Base-by-base conservation (phyloP, 2,329 filamentous ascomycete genomes). In the Neofusicoccum cordaticola region DNA sequence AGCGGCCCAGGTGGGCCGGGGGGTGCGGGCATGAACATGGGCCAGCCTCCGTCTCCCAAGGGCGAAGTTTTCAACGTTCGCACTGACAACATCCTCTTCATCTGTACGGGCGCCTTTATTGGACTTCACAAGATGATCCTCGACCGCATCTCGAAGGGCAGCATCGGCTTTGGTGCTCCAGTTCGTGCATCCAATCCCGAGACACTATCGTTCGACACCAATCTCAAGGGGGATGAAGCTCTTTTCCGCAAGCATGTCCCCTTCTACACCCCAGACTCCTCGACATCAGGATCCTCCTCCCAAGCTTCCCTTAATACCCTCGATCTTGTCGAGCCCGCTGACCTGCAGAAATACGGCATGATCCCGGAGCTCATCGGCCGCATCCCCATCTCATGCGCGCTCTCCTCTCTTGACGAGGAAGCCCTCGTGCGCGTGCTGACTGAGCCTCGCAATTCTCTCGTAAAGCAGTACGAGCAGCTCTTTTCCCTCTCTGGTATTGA, bases 301-400 rank as follows among this genome's bases (percentile, higher is more conserved):
- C 79, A 66, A 68, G 74, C 66, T 7, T 67, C 44, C 37, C 84
- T 84, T 72, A 86, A 86, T 67, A 79, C 83, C 12, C 81, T 95
- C 1, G 90, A 94, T 69, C 84, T 95, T 22, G 85, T 90, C 31
- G 90, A 87, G 3, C 90, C 92, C 1, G 82, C 86, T 11, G 90
- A 96, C 71, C 81, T 96, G 1, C 92, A 96, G 76, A 86, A 84
- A 48, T 97, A 93, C 72, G 94, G 93, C 13, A 92, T 97, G 73
- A 97, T 97, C 62, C 93, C 93, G 0, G 93, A 97, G 78, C 83
- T 97, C n/a, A 90, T 98, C 62, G 95, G 95, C n/a, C 90, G 95
- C 17, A 88, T 99, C 53, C 94, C 96, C 61, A 92, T 97, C 65
- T 90, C 93, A 56, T 93, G 92, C 66, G 91, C 95, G 0, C 85